Conservation (phyloP, 163 green algal genomes). For the Chlamydomonas reinhardtii region DNA sequence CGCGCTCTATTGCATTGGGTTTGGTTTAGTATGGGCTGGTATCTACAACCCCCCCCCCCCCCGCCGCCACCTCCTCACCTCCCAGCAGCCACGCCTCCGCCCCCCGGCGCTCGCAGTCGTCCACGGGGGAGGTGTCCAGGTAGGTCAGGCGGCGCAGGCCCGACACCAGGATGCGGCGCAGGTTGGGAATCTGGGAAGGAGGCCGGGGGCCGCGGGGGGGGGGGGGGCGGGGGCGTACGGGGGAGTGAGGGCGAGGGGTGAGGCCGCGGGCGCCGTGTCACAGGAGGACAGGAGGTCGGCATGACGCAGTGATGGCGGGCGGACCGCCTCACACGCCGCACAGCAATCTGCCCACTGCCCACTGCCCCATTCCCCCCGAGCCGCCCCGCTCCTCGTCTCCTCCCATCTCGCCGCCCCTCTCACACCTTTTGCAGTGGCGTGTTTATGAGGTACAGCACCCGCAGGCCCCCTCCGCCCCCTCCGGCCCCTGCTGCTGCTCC, state of each 20-base stretch:
- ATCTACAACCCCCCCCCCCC: too few relatives aligned
- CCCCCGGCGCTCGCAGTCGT: constrained; percentile 33
- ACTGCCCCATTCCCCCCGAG: not conserved
- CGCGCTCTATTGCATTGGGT: too few relatives aligned
- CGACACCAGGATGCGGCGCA: constrained; percentile 48
- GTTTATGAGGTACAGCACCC: constrained; percentile 35
- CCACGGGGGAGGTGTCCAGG: constrained; percentile 52
- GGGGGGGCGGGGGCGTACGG: not conserved
- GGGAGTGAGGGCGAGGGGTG: not conserved
- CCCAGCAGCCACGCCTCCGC: constrained; percentile 25
- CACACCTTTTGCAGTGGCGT: constrained; percentile 17
- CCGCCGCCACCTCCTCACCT: too few relatives aligned
- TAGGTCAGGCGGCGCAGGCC: constrained; percentile 49
- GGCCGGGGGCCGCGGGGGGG: not conserved
- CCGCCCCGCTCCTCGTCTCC: not conserved
- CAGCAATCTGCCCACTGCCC: too few relatives aligned
- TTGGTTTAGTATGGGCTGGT: too few relatives aligned
- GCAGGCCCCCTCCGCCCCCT: not conserved
- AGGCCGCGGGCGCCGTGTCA: not conserved
- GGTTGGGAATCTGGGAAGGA: constrained; percentile 29
- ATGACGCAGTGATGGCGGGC: too few relatives aligned
- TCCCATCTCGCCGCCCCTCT: not conserved
- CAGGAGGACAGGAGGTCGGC: too few relatives aligned
- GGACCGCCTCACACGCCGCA: too few relatives aligned
- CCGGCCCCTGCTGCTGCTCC: not conserved